These are phyloP conservation scores for Trichoderma sp. DNA, from an alignment of 2,329 filamentous ascomycete species.

Conservation along the genomic window DNA sequence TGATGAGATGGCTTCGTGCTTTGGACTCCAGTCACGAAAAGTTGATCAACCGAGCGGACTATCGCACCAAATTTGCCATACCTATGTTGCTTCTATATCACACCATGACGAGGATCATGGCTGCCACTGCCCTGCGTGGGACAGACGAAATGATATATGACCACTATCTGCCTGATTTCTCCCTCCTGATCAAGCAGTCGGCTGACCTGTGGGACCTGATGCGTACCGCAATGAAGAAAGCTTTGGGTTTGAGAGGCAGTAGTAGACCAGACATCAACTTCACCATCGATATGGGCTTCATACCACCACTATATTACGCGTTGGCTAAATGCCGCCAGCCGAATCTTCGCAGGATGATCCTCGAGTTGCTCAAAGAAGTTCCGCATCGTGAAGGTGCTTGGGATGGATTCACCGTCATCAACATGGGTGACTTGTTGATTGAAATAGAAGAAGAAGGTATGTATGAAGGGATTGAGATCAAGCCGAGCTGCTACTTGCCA, in stretches of 20 bases:
- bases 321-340: slow-evolving; percentile 36
- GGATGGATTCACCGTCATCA: slow-evolving; percentile 25
- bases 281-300: slow-evolving; percentile 34
- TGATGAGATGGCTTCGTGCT: neutral
- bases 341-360: slow-evolving; percentile 32
- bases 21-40: neutral
- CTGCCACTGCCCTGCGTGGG: slow-evolving; percentile 11
- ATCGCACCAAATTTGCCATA: neutral
- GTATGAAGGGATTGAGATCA: slow-evolving; percentile 3
- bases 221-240: neutral
- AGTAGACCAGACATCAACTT: slow-evolving; percentile 6
- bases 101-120: slow-evolving; percentile 21
- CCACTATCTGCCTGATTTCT: neutral
- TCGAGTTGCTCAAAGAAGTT: slow-evolving; percentile 24
- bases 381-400: slow-evolving; percentile 31
- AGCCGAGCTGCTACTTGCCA: neutral
- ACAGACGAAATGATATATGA: slow-evolving; percentile 21
- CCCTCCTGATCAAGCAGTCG: slow-evolving; percentile 6
- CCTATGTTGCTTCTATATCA: slow-evolving; percentile 18
- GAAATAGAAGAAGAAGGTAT: slow-evolving; percentile 13
- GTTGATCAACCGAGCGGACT: neutral
- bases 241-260: neutral
- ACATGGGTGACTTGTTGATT: slow-evolving; percentile 26
- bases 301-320: slow-evolving; percentile 36
- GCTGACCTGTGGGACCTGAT: neutral